phyloP scores from a whole-genome alignment of 116 monocot species.

The Cymodocea nodosa region DNA sequence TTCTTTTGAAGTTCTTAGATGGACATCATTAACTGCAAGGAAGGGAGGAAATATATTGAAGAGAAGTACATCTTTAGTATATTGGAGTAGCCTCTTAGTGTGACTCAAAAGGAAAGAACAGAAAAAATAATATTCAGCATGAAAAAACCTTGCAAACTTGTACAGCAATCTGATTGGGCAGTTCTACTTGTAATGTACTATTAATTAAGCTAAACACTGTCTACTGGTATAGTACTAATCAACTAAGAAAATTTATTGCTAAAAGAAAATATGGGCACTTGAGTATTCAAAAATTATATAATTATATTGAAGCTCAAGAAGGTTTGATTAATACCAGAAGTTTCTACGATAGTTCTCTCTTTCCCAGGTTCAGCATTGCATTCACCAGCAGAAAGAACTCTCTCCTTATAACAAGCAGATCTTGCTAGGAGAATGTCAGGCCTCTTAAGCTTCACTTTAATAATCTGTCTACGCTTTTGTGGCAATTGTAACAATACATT shows the following conservation, averaged over 20 bases:
- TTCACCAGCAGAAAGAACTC: not conserved
- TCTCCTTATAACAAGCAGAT: slow-evolving; percentile 14
- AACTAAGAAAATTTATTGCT: not conserved
- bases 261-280: not conserved
- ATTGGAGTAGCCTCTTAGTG: too few relatives aligned
- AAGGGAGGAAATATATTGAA: not conserved
- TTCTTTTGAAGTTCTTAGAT: slow-evolving; percentile 18
- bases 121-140: too few relatives aligned
- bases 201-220: too few relatives aligned
- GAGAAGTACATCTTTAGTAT: too few relatives aligned
- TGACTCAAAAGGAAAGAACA: too few relatives aligned
- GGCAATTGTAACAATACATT: slow-evolving; percentile 85
- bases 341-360: not conserved
- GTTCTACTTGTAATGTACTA: too few relatives aligned
- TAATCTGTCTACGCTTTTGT: slow-evolving; percentile 87
- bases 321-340: not conserved
- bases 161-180: too few relatives aligned
- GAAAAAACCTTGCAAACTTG: too few relatives aligned
- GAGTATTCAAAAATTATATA: too few relatives aligned
- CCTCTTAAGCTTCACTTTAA: slow-evolving; percentile 50
- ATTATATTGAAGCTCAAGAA: not conserved
- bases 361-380: slow-evolving; percentile 6
- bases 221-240: not conserved
- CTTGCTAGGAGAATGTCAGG: slow-evolving; percentile 52
- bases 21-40: slow-evolving; percentile 13